phyloP scores from a whole-genome alignment of 257 asterid species.

The Nyctanthes arbortristis region DNA sequence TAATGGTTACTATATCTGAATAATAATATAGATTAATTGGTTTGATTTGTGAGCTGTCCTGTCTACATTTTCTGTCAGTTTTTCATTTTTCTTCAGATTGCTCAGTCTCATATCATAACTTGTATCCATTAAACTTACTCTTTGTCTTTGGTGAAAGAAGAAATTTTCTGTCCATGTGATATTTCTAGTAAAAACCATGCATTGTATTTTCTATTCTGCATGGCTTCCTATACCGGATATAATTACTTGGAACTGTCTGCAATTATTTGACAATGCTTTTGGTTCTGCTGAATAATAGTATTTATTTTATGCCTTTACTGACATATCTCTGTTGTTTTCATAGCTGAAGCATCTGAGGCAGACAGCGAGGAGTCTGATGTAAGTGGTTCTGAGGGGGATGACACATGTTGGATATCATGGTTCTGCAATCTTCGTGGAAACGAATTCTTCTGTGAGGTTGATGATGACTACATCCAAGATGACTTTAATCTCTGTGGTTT shows the following conservation, averaged over 20 bases:
- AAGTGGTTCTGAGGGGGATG: conserved; percentile 11
- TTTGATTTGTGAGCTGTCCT: neutral
- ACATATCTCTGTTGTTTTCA: conserved; percentile 20
- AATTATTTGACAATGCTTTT: neutral
- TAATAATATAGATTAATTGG: neutral
- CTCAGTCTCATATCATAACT: neutral
- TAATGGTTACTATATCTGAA: neutral
- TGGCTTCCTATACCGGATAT: neutral
- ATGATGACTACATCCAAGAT: conserved; percentile 10
- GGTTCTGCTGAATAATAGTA: neutral
- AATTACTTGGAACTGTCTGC: neutral
- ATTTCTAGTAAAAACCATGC: neutral
- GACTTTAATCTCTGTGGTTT: conserved; percentile 16
- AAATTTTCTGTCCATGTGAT: neutral
- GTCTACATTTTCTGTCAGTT: neutral
- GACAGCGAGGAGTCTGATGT: neutral
- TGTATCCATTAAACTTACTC: neutral
- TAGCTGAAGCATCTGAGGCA: neutral
- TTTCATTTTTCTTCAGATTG: no score
- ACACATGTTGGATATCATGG: conserved; percentile 17
- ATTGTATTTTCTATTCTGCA: neutral
- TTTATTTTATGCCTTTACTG: neutral
- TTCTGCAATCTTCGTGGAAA: conserved; percentile 16
- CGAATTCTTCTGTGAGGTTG: conserved; percentile 11
- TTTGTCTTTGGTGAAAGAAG: no score